phyloP scores from a whole-genome alignment of 164 flowering plant genomes.

The Chloranthus sessilifolius region DNA sequence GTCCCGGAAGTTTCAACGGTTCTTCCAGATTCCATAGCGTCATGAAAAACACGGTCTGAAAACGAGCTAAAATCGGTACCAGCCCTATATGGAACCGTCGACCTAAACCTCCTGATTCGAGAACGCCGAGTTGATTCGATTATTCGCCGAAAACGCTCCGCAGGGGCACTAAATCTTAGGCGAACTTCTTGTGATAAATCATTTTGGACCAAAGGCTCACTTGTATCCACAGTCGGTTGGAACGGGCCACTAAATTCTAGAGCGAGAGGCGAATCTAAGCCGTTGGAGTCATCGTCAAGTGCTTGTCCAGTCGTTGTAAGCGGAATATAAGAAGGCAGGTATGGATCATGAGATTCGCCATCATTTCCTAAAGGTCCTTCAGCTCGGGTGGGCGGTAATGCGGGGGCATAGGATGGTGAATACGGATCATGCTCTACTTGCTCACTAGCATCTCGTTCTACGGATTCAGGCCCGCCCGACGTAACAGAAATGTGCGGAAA shows the following conservation, averaged over 20 bases:
- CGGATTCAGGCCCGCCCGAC: background rate
- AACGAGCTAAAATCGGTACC: slow-evolving; percentile 9
- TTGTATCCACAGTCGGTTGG: background rate
- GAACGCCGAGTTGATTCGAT: slow-evolving; percentile 17
- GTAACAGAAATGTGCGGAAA: background rate
- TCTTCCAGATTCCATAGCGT: slow-evolving; percentile 10
- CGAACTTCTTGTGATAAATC: slow-evolving; percentile 6
- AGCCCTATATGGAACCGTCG: slow-evolving; percentile 11
- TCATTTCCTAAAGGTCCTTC: too few species aligned
- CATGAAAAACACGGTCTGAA: slow-evolving; percentile 9
- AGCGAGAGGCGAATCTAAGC: background rate
- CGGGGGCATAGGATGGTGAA: slow-evolving; percentile 9
- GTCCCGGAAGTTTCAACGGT: slow-evolving; percentile 10
- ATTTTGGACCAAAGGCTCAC: background rate
- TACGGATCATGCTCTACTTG: background rate
- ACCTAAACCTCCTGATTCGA: slow-evolving; percentile 18
- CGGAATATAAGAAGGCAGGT: slow-evolving; percentile 12
- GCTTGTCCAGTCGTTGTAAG: background rate
- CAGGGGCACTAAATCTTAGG: slow-evolving; percentile 15
- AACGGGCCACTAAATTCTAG: slow-evolving; percentile 5
- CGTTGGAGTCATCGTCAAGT: background rate
- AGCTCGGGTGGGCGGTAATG: too few species aligned
- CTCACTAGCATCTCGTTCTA: background rate
- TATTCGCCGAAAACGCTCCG: slow-evolving; percentile 17
- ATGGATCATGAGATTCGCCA: slow-evolving; percentile 7